phyloP scores from a whole-genome alignment of 192 early-diverging fungal species.

The Entomortierella parvispora region DNA sequence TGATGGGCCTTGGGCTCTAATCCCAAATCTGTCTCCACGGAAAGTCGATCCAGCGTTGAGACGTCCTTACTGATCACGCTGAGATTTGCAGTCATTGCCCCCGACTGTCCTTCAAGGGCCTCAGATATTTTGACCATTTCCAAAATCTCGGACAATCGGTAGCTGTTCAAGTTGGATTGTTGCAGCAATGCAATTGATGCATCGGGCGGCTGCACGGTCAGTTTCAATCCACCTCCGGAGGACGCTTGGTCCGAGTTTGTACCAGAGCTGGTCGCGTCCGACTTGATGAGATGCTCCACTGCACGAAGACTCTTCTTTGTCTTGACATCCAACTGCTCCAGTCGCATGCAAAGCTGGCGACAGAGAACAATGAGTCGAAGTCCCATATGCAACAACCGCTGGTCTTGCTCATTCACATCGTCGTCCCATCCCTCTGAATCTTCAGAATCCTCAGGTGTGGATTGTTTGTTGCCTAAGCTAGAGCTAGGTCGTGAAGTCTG shows the following conservation, averaged over 20 bases:
- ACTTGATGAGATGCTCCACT: slow-evolving; percentile 31
- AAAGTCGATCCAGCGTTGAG: slow-evolving; percentile 10
- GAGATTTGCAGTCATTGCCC: slow-evolving; percentile 3
- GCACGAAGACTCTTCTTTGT: slow-evolving; percentile 29
- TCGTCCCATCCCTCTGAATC: slow-evolving; percentile 60
- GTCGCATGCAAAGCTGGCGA: slow-evolving; percentile 46
- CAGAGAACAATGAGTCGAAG: slow-evolving; percentile 68
- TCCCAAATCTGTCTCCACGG: slow-evolving; percentile 23
- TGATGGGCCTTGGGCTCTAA: slow-evolving; percentile 39
- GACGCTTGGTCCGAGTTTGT: slow-evolving; percentile 10
- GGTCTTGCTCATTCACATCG: slow-evolving; percentile 58
- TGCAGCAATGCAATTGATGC: slow-evolving; percentile 55
- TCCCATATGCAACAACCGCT: slow-evolving; percentile 77
- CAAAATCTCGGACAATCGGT: slow-evolving; percentile 50
- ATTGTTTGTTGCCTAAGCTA: slow-evolving; percentile 7
- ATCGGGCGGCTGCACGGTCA: slow-evolving; percentile 21
- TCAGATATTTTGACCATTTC: slow-evolving; percentile 40
- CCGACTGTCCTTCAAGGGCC: not conserved
- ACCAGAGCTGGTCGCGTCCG: slow-evolving; percentile 5
- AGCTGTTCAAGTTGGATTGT: slow-evolving; percentile 66
- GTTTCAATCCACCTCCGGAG: slow-evolving; percentile 5
- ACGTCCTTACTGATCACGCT: not conserved
- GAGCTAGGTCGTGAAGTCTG: slow-evolving; percentile 7
- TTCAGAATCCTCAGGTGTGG: slow-evolving; percentile 32
- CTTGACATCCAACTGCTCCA: slow-evolving; percentile 57